Conservation (phyloP, 768 basidiomycete species). For the Trametes cubensis region DNA sequence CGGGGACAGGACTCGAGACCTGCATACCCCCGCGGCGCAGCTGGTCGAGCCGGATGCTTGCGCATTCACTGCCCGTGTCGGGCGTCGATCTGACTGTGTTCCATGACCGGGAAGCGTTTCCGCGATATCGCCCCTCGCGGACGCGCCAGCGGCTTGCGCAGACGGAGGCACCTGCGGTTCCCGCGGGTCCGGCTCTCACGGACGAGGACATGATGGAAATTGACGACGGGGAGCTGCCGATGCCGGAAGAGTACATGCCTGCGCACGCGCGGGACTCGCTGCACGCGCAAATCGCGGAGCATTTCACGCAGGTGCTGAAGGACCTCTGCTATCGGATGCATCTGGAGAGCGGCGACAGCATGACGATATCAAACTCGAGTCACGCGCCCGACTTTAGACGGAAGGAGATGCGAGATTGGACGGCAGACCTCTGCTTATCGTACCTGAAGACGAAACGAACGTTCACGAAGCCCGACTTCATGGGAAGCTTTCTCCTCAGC, state of each 20-base stretch:
- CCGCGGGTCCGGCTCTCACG: not conserved
- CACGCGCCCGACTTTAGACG: constrained; percentile 58
- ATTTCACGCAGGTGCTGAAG: constrained; percentile 63
- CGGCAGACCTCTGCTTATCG: constrained; percentile 54
- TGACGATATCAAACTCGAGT: constrained; percentile 43
- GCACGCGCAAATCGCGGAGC: constrained; percentile 68
- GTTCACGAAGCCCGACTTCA: constrained; percentile 44
- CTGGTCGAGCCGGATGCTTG: constrained; percentile 56
- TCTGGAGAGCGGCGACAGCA: constrained; percentile 35
- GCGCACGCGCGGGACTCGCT: constrained; percentile 65
- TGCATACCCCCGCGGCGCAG: constrained; percentile 20
- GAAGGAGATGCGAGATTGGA: constrained; percentile 54
- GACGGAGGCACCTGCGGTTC: constrained; percentile 20
- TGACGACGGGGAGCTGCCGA: constrained; percentile 49
- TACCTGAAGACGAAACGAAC: constrained; percentile 52
- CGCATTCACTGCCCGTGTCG: constrained; percentile 12
- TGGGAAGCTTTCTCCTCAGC: constrained; percentile 54
- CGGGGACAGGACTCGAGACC: constrained; percentile 12
- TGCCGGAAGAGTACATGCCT: constrained; percentile 43
- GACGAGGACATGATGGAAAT: constrained; percentile 54
- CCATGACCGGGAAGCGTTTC: constrained; percentile 20
- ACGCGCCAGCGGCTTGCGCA: constrained; percentile 17
- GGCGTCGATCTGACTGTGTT: constrained; percentile 14
- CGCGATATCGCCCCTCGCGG: constrained; percentile 28
- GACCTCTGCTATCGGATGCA: constrained; percentile 56